phyloP scores from a whole-genome alignment of 148 eudicot genomes.

The Suaeda aralocaspica region DNA sequence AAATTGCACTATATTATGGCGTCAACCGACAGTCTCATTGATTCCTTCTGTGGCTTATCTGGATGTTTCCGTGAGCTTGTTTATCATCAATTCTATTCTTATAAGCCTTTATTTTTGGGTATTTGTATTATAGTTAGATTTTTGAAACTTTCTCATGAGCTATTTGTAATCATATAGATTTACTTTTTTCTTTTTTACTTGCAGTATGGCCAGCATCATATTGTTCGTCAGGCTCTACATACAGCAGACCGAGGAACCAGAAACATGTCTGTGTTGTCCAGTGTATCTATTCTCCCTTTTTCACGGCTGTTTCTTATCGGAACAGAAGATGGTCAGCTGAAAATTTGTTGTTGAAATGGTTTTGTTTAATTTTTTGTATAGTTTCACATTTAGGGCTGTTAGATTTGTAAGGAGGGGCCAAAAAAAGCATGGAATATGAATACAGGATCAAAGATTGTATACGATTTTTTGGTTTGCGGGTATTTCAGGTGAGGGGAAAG shows the following conservation, averaged over 20 bases:
- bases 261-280: conserved; percentile 75
- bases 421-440: neutral
- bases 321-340: conserved; percentile 91
- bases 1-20: neutral
- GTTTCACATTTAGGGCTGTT: neutral
- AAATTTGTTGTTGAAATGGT: conserved; percentile 60
- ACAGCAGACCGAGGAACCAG: conserved; percentile 63
- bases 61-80: neutral
- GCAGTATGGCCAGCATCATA: conserved; percentile 66
- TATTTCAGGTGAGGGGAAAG: neutral
- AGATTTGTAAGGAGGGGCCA: neutral
- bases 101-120: too few species aligned
- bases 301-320: conserved; percentile 88
- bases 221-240: conserved; percentile 65
- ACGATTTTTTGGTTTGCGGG: neutral
- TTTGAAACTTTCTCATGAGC: too few species aligned
- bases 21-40: neutral
- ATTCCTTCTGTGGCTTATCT: neutral
- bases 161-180: conserved; percentile 6
- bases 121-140: too few species aligned
- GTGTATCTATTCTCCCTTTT: conserved; percentile 72
- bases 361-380: neutral
- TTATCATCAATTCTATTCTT: neutral
- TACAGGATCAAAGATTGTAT: neutral
- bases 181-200: conserved; percentile 12